Percentiles rank a stretch among this genome's conserved stretches.
Conservation (phyloP, 257 asterid species). For the Scutellaria baicalensis region DNA sequence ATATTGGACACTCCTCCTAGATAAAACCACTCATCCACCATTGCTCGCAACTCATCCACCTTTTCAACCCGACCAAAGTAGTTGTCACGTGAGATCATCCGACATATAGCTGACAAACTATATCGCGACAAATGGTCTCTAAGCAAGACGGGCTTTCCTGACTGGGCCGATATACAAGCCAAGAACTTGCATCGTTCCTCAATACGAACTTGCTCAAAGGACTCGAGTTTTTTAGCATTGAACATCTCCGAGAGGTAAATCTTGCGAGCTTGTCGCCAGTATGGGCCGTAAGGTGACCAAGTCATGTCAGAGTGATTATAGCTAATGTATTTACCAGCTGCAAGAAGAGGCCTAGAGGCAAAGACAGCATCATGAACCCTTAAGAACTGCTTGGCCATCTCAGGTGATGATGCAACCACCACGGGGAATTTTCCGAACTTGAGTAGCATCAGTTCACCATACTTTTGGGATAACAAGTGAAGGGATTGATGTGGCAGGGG, state of each 20-base stretch:
- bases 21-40: constrained; percentile 30
- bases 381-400: constrained; percentile 36
- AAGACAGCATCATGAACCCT: constrained; percentile 26
- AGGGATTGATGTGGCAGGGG: constrained; percentile 30
- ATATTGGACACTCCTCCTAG: constrained; percentile 22
- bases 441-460: constrained; percentile 36
- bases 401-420: constrained; percentile 35
- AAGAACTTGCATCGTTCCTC: constrained; percentile 20
- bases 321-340: constrained; percentile 25
- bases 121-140: constrained; percentile 13
- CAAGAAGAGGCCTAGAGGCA: constrained; percentile 30
- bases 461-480: constrained; percentile 23
- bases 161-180: constrained; percentile 12
- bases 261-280: constrained; percentile 25
- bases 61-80: background rate
- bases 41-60: constrained; percentile 9
- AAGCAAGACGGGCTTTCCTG: constrained; percentile 21
- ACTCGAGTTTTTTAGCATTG: constrained; percentile 15
- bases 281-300: constrained; percentile 37
- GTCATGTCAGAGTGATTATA: constrained; percentile 21
- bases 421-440: constrained; percentile 30
- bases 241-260: constrained; percentile 5
- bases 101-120: constrained; percentile 12
- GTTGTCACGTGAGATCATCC: constrained; percentile 24
- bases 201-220: constrained; percentile 18